Evolutionary conservation across 768 basidiomycete genomes (phyloP), one percentile per base, ranked within the genome.

Genomic region (Suillus subluteus): DNA sequence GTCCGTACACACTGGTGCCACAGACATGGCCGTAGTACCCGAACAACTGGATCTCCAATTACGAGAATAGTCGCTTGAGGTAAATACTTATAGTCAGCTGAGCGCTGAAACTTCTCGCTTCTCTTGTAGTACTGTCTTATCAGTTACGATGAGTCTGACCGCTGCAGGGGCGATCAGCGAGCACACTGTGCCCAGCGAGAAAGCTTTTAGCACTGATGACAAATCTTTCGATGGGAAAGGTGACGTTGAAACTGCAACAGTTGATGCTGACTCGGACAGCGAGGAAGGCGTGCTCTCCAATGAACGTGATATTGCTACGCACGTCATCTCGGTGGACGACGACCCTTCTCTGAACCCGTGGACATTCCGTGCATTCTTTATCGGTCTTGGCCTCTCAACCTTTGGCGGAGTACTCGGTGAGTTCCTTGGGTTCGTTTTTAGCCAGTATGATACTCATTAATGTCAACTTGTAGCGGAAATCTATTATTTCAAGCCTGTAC

Each of bases 401-500:
- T 84, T 85, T 66, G 83, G 83, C 61, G 82, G 83, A 67, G 82
- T 85, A 16, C 76, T 86, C 37, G 82, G 82, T 81, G 69, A 38
- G 70, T 11, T 58, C 37, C 65, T 41, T 65, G 59, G 58, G 50
- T 63, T 58, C 40, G 54, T 56, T 65, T 61, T 58, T 38, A 65
- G 68, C 62, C 26, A 59, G 2, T 38, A 32, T n/a, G 44, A 46
- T 66, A 63, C 67, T 68, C 50, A 62, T 58, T 46, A 7, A 30
- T 38, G 7, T 40, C 32, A 43, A 41, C 40, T 62, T 63, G 32
- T 62, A 83, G 82, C 83, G 26, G 81, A 86, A 67, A 85, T 85
- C 54, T 84, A 84, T 71, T 86, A 85, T 70, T 86, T 84, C 77
- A 85, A 85, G 72, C 82, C 83, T 12, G 83, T 82, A 68, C 65